Conservation (phyloP, 768 basidiomycete species). For the Mycena sanguinolenta region DNA sequence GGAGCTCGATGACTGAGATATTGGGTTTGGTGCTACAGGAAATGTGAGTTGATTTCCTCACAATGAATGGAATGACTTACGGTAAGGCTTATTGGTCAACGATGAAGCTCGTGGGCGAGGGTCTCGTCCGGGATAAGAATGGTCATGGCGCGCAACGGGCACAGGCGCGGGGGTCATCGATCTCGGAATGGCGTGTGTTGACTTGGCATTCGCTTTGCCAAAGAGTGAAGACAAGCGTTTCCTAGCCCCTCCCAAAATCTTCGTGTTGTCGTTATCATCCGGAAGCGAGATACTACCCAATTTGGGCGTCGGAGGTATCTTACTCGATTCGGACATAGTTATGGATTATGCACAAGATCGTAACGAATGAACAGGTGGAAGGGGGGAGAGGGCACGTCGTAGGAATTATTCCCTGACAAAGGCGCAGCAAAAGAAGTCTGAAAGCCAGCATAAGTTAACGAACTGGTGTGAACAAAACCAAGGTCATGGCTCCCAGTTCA, state of each 20-base stretch:
- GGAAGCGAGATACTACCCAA: conserved; percentile 36
- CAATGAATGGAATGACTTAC: conserved; percentile 1
- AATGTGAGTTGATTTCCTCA: neutral
- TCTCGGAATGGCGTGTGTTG: conserved; percentile 18
- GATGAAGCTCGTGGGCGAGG: conserved; percentile 33
- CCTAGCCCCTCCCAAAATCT: conserved; percentile 32
- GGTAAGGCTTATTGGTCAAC: conserved; percentile 19
- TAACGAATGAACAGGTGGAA: conserved; percentile 23
- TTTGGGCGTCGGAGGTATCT: conserved; percentile 37
- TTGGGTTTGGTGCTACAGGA: conserved; percentile 3
- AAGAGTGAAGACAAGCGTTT: conserved; percentile 34
- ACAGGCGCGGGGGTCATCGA: conserved; percentile 36
- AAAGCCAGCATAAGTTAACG: neutral
- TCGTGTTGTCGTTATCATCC: conserved; percentile 30
- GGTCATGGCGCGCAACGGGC: conserved; percentile 26
- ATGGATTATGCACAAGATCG: conserved; percentile 29
- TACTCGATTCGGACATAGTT: conserved; percentile 35
- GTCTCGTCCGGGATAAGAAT: conserved; percentile 6
- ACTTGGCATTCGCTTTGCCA: conserved; percentile 22
- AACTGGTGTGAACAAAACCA: conserved; percentile 1
- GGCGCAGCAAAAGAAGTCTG: conserved; percentile 8
- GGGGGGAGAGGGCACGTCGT: conserved; percentile 15
- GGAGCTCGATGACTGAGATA: neutral
- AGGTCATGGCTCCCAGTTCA: neutral
- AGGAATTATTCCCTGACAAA: conserved; percentile 24